Conservation (phyloP, 1,284 basidiomycete genomes). For the Inonotus obliquus region DNA sequence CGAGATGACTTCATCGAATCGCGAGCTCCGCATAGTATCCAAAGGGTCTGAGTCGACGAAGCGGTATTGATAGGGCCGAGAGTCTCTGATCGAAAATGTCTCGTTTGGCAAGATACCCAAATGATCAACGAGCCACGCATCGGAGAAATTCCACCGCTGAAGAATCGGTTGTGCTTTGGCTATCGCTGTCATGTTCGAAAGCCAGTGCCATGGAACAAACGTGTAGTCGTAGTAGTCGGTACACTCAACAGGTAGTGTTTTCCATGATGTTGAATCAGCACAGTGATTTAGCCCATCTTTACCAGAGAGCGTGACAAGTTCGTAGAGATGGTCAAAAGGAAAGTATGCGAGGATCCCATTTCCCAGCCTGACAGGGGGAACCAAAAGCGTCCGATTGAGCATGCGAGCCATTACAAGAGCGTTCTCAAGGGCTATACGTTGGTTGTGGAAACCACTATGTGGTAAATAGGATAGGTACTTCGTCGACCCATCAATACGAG, state of each 20-base stretch:
- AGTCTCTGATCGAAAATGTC: slow-evolving; percentile 47
- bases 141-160: slow-evolving; percentile 44
- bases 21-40: slow-evolving; percentile 28
- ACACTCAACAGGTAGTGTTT: slow-evolving; percentile 48
- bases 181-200: slow-evolving; percentile 49
- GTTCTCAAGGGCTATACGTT: slow-evolving; percentile 80
- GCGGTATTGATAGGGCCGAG: slow-evolving; percentile 55
- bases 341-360: slow-evolving; percentile 56
- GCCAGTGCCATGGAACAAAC: slow-evolving; percentile 59
- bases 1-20: slow-evolving; percentile 42
- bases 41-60: slow-evolving; percentile 52
- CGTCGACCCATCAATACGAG: slow-evolving; percentile 24
- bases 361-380: slow-evolving; percentile 69
- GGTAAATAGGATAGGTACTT: slow-evolving; percentile 62
- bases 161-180: slow-evolving; percentile 36
- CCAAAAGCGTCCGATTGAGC: slow-evolving; percentile 69
- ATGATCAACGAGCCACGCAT: slow-evolving; percentile 42
- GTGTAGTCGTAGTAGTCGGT: slow-evolving; percentile 54
- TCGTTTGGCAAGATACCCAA: slow-evolving; percentile 39
- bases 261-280: slow-evolving; percentile 27
- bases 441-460: slow-evolving; percentile 82
- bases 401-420: slow-evolving; percentile 63
- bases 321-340: slow-evolving; percentile 52
- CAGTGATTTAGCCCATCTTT: slow-evolving; percentile 55
- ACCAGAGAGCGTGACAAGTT: slow-evolving; percentile 41